A percentile compares a stretch with the other conserved stretches of the same genome.
phyloP scores from a whole-genome alignment of 1,284 basidiomycete species.

The Rhodotorula sp. region DNA sequence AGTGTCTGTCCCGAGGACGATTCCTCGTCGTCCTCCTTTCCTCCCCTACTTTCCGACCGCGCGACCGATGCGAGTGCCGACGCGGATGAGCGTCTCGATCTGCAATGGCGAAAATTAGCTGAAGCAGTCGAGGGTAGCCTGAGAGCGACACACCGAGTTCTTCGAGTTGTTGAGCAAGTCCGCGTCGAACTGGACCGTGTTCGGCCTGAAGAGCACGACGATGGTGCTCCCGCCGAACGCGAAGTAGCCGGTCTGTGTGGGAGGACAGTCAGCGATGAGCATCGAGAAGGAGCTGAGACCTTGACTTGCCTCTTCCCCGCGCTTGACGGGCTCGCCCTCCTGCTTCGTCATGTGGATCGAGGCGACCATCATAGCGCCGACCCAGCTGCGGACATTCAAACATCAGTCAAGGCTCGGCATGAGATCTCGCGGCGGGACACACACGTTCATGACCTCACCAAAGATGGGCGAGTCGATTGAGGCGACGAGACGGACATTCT shows the following conservation, averaged over 20 bases:
- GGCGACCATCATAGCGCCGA: slow-evolving; percentile 49
- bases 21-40: slow-evolving; percentile 28
- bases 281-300: no score
- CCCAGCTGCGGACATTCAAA: slow-evolving; percentile 33
- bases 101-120: slow-evolving; percentile 44
- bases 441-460: slow-evolving; percentile 83
- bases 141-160: slow-evolving; percentile 44
- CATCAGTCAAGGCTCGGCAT: slow-evolving; percentile 2
- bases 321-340: slow-evolving; percentile 72
- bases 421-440: slow-evolving; percentile 57
- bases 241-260: slow-evolving; percentile 61
- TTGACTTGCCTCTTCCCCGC: slow-evolving; percentile 71
- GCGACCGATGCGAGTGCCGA: slow-evolving; percentile 69
- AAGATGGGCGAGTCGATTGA: slow-evolving; percentile 82
- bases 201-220: slow-evolving; percentile 79
- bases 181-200: slow-evolving; percentile 79
- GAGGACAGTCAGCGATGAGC: not conserved
- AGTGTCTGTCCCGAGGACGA: not conserved
- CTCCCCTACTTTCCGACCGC: slow-evolving; percentile 14
- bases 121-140: not conserved
- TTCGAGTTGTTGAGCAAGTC: slow-evolving; percentile 66
- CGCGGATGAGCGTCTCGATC: slow-evolving; percentile 81
- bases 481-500: slow-evolving; percentile 85
- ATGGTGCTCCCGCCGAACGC: slow-evolving; percentile 90
- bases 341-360: slow-evolving; percentile 63